Base-by-base conservation (phyloP, 805 yeast genomes). In the Babjeviella inositovora region DNA sequence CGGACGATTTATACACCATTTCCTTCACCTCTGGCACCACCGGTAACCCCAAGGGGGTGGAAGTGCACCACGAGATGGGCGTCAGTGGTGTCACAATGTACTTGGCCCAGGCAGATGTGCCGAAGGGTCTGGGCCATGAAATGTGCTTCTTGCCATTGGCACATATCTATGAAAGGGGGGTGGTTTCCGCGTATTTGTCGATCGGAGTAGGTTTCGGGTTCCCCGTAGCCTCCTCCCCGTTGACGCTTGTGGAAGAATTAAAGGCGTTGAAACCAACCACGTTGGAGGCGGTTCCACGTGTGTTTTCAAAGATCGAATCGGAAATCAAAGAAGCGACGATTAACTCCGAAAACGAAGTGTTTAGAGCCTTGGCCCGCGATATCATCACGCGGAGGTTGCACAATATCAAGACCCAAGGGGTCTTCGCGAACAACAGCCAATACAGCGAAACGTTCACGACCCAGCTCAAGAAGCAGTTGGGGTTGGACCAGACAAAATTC, bases 21-120 rank as follows among this genome's bases (percentile, higher is more conserved):
- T 66, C 74, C 6, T 74, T 73, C 41, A 75, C 85, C 3, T 70
- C 80, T 0, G 85, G 85, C 15, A 74, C 85, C 3, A 73, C 84
- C 1, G 82, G 82, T 11, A 45, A 59, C 10, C 85, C 85, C 22
- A 74, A 75, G 44, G 85, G 85, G 25, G 84, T 70, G 10, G 63
- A 60, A 13, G 36, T 58, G 23, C 50, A 63, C 6, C 81, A 74
- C 23, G 46, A 48, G 7, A 60, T 59, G 36, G 53, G 63, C 7
- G 50, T 60, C 8, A 57, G 75, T 3, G n/a, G n/a, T n/a, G n/a
- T n/a, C n/a, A 56, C 62, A 2, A 46, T 58, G 18, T 40, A 58
- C 0, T 46, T 59, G 23, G 37, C 54, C 4, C 43, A 49, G 14
- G 40, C 49, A 15, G 33, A 39, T 14, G 26, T 47, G 11, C 46